Conservation (phyloP, 352 stramenopile species). For the Globisporangium camurandrum region DNA sequence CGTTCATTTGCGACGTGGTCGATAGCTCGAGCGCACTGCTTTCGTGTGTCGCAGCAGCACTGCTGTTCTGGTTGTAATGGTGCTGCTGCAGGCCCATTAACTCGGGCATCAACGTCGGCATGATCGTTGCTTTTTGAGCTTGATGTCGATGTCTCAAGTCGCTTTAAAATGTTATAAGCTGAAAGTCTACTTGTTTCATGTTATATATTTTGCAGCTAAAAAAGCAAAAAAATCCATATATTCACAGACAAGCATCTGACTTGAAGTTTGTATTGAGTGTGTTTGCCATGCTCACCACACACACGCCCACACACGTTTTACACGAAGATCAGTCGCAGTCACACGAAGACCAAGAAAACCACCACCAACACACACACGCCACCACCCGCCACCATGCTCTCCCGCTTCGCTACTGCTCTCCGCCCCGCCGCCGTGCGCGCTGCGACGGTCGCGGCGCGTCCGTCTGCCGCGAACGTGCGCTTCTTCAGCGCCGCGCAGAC, state of each 20-base stretch:
- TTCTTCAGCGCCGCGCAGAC: conserved; percentile 83
- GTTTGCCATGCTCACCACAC: not conserved
- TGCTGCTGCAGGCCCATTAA: conserved; percentile 7
- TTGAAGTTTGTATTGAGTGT: too few species aligned
- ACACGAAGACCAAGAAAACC: too few species aligned
- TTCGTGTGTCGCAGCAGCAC: not conserved
- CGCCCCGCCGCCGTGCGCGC: conserved; percentile 50
- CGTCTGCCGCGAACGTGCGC: conserved; percentile 13
- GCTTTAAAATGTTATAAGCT: too few species aligned
- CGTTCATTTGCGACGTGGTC: not conserved
- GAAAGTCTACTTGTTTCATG: too few species aligned
- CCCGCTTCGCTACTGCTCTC: conserved; percentile 68
- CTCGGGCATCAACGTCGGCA: conserved; percentile 7
- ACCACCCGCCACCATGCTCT: conserved; percentile 85
- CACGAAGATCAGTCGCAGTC: conserved; percentile 16
- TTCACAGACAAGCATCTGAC: too few species aligned
- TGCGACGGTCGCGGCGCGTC: conserved; percentile 28
- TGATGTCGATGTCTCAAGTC: too few species aligned
- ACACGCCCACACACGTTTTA: not conserved
- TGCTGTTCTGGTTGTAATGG: conserved; percentile 4
- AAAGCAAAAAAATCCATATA: too few species aligned
- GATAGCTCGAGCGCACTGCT: not conserved
- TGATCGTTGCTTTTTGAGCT: too few species aligned
- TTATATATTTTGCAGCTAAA: too few species aligned
- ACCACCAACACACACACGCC: conserved; percentile 8